Conservation (phyloP, 257 asterid genomes). For the Cinchona pubescens region DNA sequence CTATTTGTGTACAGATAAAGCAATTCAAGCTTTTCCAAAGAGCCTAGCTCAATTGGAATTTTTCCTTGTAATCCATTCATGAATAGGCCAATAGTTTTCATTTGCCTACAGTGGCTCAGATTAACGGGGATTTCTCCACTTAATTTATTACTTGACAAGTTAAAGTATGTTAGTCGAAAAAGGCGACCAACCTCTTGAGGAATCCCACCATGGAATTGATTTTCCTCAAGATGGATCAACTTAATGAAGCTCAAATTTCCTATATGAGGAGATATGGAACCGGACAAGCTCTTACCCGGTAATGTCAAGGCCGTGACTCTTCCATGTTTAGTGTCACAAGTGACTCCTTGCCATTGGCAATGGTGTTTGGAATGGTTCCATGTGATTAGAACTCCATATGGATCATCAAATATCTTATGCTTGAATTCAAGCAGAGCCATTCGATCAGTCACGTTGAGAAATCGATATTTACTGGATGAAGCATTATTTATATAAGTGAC, state of each 20-base stretch:
- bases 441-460: not conserved
- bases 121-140: slow-evolving; percentile 31
- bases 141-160: slow-evolving; percentile 10
- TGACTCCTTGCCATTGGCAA: slow-evolving; percentile 31
- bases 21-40: slow-evolving; percentile 19
- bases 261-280: slow-evolving; percentile 33
- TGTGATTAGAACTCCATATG: not conserved
- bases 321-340: slow-evolving; percentile 15
- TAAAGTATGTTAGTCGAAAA: no score
- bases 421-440: not conserved
- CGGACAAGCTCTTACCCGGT: slow-evolving; percentile 20
- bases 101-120: slow-evolving; percentile 17
- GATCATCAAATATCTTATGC: not conserved
- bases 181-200: no score
- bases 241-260: slow-evolving; percentile 35
- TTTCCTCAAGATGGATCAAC: slow-evolving; percentile 18
- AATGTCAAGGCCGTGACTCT: slow-evolving; percentile 26
- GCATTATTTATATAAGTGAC: not conserved
- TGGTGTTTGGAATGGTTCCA: slow-evolving; percentile 7
- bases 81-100: slow-evolving; percentile 20
- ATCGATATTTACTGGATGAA: not conserved
- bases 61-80: slow-evolving; percentile 21
- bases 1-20: slow-evolving; percentile 20
- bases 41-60: slow-evolving; percentile 26
- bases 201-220: slow-evolving; percentile 24